These are phyloP conservation scores for Rhodamnia argentea DNA, from an alignment of 345 rosid genomes.

Conservation along the genomic window DNA sequence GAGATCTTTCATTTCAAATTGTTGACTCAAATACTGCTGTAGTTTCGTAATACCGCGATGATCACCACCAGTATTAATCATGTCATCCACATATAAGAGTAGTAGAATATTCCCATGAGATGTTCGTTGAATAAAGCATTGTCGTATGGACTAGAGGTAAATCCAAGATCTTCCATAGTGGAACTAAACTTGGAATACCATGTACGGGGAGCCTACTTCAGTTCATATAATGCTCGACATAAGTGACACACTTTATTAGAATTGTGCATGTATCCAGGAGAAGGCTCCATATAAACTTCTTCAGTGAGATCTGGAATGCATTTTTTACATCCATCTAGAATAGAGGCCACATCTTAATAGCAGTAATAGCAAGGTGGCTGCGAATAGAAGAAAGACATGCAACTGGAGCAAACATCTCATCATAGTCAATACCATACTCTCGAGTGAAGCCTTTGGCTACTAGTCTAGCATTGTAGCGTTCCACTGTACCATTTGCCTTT, in stretches of 20 bases:
- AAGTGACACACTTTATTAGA: neutral
- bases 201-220: neutral
- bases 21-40: no score
- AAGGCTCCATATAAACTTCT: neutral
- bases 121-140: neutral
- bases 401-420: no score
- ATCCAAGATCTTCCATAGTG: neutral
- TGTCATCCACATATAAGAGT: no score
- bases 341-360: neutral
- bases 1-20: no score
- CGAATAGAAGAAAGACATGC: neutral
- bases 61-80: neutral
- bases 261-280: neutral
- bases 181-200: neutral
- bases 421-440: no score
- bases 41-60: neutral
- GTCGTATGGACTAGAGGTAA: neutral
- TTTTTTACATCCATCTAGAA: no score
- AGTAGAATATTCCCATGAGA: no score
- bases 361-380: neutral
- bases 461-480: neutral
- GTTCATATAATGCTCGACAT: neutral
- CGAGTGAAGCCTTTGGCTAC: neutral
- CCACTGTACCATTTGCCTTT: neutral
- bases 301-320: rapidly evolving